Evolutionary conservation across 345 rosid species (phyloP).

Genomic region (Jatropha curcas): DNA sequence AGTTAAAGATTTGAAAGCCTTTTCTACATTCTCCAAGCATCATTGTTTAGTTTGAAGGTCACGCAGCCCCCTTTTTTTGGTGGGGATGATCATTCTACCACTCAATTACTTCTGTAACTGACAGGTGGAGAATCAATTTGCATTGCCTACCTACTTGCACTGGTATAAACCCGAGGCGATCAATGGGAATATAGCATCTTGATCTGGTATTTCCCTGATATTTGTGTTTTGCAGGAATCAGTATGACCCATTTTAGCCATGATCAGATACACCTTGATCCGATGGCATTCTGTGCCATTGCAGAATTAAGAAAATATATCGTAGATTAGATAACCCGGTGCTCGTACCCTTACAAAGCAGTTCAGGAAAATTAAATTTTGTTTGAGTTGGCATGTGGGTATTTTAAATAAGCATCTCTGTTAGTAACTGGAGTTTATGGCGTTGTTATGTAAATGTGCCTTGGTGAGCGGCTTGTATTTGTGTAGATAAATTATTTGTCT

Average conservation of each 20-base stretch:
- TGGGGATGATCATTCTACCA: constrained; percentile 12
- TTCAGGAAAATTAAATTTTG: not conserved
- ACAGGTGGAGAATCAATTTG: constrained; percentile 6
- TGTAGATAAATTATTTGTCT: no score
- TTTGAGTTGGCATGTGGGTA: not conserved
- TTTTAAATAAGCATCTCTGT: not conserved
- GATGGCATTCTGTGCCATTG: not conserved
- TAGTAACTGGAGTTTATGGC: not conserved
- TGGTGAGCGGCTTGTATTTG: not conserved
- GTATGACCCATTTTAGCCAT: no score
- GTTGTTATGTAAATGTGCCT: not conserved
- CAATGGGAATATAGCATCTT: not conserved
- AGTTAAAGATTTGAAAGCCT: constrained; percentile 26
- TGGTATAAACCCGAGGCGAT: constrained; percentile 14
- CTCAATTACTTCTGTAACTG: constrained; percentile 15
- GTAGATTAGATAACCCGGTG: not conserved
- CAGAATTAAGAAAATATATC: not conserved
- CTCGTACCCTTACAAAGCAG: not conserved
- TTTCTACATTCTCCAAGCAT: constrained; percentile 4
- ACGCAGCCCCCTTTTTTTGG: constrained; percentile 9
- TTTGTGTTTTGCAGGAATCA: no score
- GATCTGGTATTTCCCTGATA: no score
- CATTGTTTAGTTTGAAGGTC: constrained; percentile 17
- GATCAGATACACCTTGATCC: not conserved
- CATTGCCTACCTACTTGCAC: not conserved